phyloP scores from a whole-genome alignment of 306 rosid species.

The Cajanus cajan region DNA sequence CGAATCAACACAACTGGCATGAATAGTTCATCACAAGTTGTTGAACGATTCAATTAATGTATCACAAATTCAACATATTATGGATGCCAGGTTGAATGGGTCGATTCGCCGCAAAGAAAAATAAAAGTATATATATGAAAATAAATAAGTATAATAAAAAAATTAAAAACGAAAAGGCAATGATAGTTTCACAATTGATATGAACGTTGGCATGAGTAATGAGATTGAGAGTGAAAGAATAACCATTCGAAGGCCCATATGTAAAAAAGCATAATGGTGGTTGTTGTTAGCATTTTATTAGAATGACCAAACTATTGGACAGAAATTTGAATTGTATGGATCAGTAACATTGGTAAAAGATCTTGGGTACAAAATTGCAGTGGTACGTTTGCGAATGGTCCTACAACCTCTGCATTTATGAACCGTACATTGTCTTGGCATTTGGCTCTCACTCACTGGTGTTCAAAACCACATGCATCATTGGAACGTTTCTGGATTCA shows the following conservation, averaged over 20 bases:
- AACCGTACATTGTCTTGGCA: slow-evolving; percentile 1
- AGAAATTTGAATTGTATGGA: background rate
- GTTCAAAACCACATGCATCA: slow-evolving; percentile 18
- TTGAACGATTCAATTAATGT: background rate
- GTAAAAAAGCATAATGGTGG: background rate
- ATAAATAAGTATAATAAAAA: background rate
- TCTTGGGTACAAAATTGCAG: background rate
- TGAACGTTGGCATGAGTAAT: background rate
- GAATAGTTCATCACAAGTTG: background rate
- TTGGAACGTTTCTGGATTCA: background rate
- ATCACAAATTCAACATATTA: background rate
- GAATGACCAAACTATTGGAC: background rate
- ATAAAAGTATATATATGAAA: background rate
- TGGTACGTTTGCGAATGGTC: slow-evolving; percentile 12
- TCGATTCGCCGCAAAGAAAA: background rate
- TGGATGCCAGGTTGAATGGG: background rate
- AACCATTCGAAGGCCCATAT: background rate
- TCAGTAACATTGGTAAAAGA: background rate
- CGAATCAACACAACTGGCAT: background rate
- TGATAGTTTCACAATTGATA: background rate
- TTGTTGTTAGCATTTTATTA: background rate
- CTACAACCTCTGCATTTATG: slow-evolving; percentile 24
- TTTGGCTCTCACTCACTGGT: background rate
- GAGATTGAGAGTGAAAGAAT: background rate
- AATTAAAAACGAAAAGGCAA: background rate